These are phyloP conservation scores for Fraxinus platypoda DNA, from an alignment of 305 asterid species.

Conservation along the genomic window DNA sequence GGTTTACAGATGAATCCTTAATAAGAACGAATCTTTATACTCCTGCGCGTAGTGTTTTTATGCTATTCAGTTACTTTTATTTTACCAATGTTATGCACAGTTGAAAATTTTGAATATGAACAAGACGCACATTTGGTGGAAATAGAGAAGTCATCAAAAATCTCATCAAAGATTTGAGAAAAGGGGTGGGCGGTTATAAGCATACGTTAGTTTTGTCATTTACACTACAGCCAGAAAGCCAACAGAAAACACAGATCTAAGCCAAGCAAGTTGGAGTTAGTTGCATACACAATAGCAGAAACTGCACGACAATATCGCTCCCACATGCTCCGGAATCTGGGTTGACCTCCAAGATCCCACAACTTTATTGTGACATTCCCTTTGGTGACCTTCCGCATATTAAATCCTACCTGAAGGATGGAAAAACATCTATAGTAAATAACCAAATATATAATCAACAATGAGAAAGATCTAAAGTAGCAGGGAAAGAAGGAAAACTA, in stretches of 20 bases:
- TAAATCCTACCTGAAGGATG: slow-evolving; percentile 78
- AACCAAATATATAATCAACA: slow-evolving; percentile 6
- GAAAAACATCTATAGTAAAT: not conserved
- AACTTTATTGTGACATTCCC: slow-evolving; percentile 95
- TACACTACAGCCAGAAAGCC: not conserved
- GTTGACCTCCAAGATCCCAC: slow-evolving; percentile 99
- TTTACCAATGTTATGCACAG: not conserved
- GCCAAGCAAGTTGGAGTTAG: slow-evolving; percentile 17
- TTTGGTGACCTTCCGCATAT: slow-evolving; percentile 94
- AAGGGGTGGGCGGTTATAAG: not conserved
- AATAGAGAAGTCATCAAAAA: not conserved
- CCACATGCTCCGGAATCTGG: slow-evolving; percentile 97
- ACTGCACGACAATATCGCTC: slow-evolving; percentile 98
- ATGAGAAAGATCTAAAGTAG: slow-evolving; percentile 8
- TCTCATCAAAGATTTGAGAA: slow-evolving; percentile 1
- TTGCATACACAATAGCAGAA: slow-evolving; percentile 91
- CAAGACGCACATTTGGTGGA: not conserved
- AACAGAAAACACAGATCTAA: slow-evolving; percentile 16
- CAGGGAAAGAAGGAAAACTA: slow-evolving; percentile 38
- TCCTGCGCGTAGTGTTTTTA: not conserved
- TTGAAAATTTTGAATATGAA: not conserved
- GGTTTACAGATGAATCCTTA: not conserved
- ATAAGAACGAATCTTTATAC: not conserved
- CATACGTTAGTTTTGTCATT: not conserved
- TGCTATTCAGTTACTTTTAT: not conserved